Base-by-base conservation (phyloP, 176 grass and related monocot genomes). In the Puccinellia tenuiflora region DNA sequence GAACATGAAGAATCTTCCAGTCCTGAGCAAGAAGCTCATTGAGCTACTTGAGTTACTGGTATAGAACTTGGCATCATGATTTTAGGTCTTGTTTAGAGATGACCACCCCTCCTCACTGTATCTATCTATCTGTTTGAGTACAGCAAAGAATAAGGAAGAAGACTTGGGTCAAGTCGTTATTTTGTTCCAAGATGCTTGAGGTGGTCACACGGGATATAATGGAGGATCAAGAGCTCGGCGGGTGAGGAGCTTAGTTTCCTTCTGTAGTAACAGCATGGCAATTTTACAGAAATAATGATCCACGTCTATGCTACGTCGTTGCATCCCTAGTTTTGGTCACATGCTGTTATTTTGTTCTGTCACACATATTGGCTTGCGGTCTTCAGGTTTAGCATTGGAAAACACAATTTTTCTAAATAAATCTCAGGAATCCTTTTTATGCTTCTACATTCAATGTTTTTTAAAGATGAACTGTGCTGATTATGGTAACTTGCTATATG, bases 141-240 rank as follows among this genome's bases (percentile, higher is more conserved):
- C 85, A 99, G 93, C 94, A 88, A 85, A 56, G n/a, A 99, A 99
- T 73, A 99, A 89, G 56, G 51, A 90, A 70, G 93, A 92, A 45
- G 96, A 93, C 52, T 79, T 89, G 75, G 87, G 83, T 46, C 89
- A 93, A 75, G 92, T 99, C 17, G 92, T 93, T 55, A 96, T 99
- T 91, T 86, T 96, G 79, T 99, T 99, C 43, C 96, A 96, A 90
- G 96, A 99, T 99, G 96, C 93, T 90, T 90, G 96, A 98, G 87
- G 96, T 98, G 68, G 91, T 98, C 33, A 98, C 93, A 76, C 92
- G 91, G 76, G 96, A 94, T 92, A 96, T 99, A 81, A 93, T 99
- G 89, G 92, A 95, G 65, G 96, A 95, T 56, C 77, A 92, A 24
- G 96, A 93, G 64, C 81, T 92, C 3, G 21, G 73, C 74, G 77